Evolutionary conservation across 176 grass and related monocot genomes (phyloP).

Genomic region (Thalia dealbata): DNA sequence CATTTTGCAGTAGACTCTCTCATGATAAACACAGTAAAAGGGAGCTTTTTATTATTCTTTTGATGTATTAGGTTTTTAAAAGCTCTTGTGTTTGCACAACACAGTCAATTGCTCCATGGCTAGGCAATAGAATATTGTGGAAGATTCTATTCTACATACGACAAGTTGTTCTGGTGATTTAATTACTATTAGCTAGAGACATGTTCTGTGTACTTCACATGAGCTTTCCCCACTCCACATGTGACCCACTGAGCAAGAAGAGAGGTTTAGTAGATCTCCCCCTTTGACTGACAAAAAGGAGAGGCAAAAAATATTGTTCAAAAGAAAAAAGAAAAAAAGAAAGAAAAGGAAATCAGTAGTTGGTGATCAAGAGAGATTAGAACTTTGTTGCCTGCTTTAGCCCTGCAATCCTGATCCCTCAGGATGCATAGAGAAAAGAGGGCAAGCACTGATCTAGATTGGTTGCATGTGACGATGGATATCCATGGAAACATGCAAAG

Average conservation of each 20-base stretch:
- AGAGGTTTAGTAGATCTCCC: conserved; percentile 85
- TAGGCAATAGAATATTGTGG: conserved; percentile 59
- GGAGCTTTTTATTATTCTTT: too few species aligned
- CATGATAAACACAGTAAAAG: too few species aligned
- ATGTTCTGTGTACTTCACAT: conserved; percentile 73
- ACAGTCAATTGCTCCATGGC: conserved; percentile 21
- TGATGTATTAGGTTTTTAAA: too few species aligned
- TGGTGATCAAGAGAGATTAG: not conserved
- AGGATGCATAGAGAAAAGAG: too few species aligned
- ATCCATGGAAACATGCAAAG: conserved; percentile 1
- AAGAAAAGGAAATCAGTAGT: not conserved
- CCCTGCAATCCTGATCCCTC: not conserved
- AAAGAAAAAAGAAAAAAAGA: too few species aligned
- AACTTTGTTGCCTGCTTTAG: not conserved
- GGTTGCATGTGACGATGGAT: conserved; percentile 4
- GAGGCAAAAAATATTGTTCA: not conserved
- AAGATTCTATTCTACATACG: conserved; percentile 87
- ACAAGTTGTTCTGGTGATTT: conserved; percentile 40
- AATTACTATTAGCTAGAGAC: conserved; percentile 29
- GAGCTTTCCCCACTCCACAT: conserved; percentile 76
- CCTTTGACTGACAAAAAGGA: conserved; percentile 34
- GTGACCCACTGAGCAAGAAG: conserved; percentile 57
- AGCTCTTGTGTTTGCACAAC: not conserved
- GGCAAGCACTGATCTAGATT: not conserved
- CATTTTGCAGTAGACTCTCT: too few species aligned